phyloP scores from a whole-genome alignment of 1,139 yeast species.

The Suhomyces bokatorum region DNA sequence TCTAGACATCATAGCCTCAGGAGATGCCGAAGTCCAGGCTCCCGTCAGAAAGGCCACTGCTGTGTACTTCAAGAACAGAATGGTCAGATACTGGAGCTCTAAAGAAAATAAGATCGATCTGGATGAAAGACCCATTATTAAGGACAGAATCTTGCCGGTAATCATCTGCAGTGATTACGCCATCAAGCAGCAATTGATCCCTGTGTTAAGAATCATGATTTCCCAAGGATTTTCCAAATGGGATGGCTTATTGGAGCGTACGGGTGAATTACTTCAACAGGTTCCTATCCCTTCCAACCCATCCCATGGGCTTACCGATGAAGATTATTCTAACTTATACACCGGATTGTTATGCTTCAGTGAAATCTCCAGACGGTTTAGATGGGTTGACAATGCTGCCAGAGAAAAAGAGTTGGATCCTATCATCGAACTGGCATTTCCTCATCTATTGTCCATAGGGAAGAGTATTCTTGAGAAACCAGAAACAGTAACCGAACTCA shows the following conservation, averaged over 20 bases:
- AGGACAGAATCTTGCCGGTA: slow-evolving; percentile 55
- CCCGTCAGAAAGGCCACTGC: slow-evolving; percentile 78
- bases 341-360: slow-evolving; percentile 77
- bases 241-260: slow-evolving; percentile 62
- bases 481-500: slow-evolving; percentile 37
- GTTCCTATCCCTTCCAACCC: slow-evolving; percentile 16
- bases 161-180: slow-evolving; percentile 45
- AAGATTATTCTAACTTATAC: slow-evolving; percentile 59
- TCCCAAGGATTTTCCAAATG: slow-evolving; percentile 73
- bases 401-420: slow-evolving; percentile 58
- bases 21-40: slow-evolving; percentile 46
- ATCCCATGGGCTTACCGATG: slow-evolving; percentile 16
- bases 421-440: slow-evolving; percentile 65
- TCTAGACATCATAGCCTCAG: slow-evolving; percentile 59
- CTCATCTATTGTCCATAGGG: slow-evolving; percentile 68
- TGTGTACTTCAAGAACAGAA: slow-evolving; percentile 79
- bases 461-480: slow-evolving; percentile 50
- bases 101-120: slow-evolving; percentile 44
- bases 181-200: slow-evolving; percentile 62
- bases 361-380: slow-evolving; percentile 71
- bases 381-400: slow-evolving; percentile 70
- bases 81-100: slow-evolving; percentile 62
- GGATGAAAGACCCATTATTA: slow-evolving; percentile 72
- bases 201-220: slow-evolving; percentile 68
- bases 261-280: slow-evolving; percentile 56